Percentiles rank a stretch among this genome's conserved stretches.
Evolutionary conservation across 805 yeast genomes (phyloP).

Genomic region (Candida loeiensis): DNA sequence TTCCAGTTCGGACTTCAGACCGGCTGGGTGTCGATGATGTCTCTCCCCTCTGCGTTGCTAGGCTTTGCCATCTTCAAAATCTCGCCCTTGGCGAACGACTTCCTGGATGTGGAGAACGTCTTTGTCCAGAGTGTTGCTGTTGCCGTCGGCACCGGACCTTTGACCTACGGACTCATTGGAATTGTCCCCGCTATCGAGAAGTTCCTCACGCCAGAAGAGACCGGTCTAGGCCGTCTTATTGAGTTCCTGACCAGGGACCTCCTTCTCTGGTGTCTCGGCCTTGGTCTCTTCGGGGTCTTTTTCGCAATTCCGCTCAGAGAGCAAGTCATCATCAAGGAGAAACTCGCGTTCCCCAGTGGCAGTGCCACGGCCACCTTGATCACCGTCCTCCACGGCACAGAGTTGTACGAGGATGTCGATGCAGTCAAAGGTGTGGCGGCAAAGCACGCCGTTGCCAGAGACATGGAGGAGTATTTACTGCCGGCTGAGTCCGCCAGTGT

Average conservation of each 20-base stretch:
- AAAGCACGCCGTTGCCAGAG: conserved; percentile 5
- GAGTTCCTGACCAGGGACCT: conserved; percentile 48
- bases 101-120: conserved; percentile 90
- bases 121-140: conserved; percentile 90
- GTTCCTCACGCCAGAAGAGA: conserved; percentile 73
- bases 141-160: conserved; percentile 96
- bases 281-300: conserved; percentile 93
- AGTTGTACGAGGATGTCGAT: conserved; percentile 37
- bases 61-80: conserved; percentile 81
- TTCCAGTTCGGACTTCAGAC: conserved; percentile 96
- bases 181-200: conserved; percentile 95
- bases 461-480: conserved; percentile 10
- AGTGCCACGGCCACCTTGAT: conserved; percentile 93
- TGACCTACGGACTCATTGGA: conserved; percentile 93
- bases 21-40: conserved; percentile 99
- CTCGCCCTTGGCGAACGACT: conserved; percentile 40
- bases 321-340: conserved; percentile 84
- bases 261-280: conserved; percentile 77
- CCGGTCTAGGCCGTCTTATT: conserved; percentile 50
- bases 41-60: conserved; percentile 85
- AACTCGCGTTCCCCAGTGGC: conserved; percentile 91
- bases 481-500: not conserved
- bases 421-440: conserved; percentile 6
- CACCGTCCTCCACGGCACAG: conserved; percentile 77
- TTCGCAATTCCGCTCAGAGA: conserved; percentile 86